Percentiles rank a stretch among this genome's conserved stretches.
phyloP scores from a whole-genome alignment of 2,329 filamentous ascomycete genomes.

The Myotisia sp. region DNA sequence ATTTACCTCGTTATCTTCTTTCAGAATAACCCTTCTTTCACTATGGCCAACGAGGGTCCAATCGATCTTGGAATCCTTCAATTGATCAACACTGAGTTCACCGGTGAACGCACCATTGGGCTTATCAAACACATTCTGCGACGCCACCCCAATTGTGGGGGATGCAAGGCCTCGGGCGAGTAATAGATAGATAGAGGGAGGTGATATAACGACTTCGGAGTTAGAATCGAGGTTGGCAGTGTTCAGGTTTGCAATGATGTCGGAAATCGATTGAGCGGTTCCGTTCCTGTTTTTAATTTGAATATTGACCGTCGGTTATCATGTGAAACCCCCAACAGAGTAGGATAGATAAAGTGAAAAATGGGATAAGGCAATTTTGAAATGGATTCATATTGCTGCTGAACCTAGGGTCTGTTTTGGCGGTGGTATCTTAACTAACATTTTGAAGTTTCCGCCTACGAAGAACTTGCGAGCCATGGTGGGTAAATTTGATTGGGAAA shows the following conservation, averaged over 20 bases:
- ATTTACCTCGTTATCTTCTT: constrained; percentile 59
- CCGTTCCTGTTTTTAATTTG: constrained; percentile 88
- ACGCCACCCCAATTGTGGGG: constrained; percentile 65
- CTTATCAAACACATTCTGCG: constrained; percentile 97
- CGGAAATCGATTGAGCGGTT: constrained; percentile 72
- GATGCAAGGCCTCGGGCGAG: constrained; percentile 67
- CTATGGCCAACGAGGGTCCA: constrained; percentile 93
- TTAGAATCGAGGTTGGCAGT: constrained; percentile 50
- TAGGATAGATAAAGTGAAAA: neutral
- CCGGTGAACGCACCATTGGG: constrained; percentile 94
- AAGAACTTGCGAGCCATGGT: constrained; percentile 92
- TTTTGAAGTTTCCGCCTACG: constrained; percentile 99
- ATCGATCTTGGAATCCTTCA: constrained; percentile 73
- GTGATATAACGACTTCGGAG: constrained; percentile 85
- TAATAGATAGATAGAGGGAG: constrained; percentile 79
- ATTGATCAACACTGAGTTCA: constrained; percentile 83
- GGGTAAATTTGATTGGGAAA: constrained; percentile 6
- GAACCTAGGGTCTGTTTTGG: too few relatives aligned
- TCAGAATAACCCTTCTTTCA: constrained; percentile 79
- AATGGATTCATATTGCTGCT: constrained; percentile 1
- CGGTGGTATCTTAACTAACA: constrained; percentile 45
- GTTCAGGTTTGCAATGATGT: constrained; percentile 83
- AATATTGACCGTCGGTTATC: constrained; percentile 1
- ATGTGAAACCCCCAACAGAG: constrained; percentile 1
- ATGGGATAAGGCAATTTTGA: too few relatives aligned